Percentiles rank a stretch among this genome's conserved stretches.
These are phyloP conservation scores for Alternaria gaisen DNA, from an alignment of 2,329 filamentous ascomycete genomes.

Conservation along the genomic window DNA sequence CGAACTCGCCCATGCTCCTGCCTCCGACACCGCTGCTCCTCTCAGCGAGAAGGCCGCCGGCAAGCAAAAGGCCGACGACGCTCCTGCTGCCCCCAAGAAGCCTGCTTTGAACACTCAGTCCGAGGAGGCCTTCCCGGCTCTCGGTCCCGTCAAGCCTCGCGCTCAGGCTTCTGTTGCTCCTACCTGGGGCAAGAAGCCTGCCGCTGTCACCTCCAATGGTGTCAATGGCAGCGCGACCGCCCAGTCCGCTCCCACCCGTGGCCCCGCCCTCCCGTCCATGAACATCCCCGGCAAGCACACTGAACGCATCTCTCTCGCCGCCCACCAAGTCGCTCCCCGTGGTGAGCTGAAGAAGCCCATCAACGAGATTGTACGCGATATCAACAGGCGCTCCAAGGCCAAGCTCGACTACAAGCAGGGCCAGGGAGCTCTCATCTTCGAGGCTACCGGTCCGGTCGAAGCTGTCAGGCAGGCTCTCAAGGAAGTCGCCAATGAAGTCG, in stretches of 20 bases:
- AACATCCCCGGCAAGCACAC: conserved; percentile 83
- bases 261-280: conserved; percentile 66
- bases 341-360: conserved; percentile 84
- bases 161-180: conserved; percentile 69
- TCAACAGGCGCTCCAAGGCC: conserved; percentile 91
- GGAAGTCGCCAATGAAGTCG: conserved; percentile 87
- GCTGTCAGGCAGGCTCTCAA: conserved; percentile 87
- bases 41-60: conserved; percentile 71
- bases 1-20: conserved; percentile 66
- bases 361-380: conserved; percentile 84
- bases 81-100: conserved; percentile 46
- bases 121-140: conserved; percentile 91
- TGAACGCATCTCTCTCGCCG: conserved; percentile 77
- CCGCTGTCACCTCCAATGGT: conserved; percentile 56
- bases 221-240: conserved; percentile 62
- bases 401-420: conserved; percentile 79
- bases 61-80: conserved; percentile 70
- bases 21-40: conserved; percentile 51
- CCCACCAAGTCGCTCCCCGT: conserved; percentile 78
- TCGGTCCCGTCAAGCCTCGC: conserved; percentile 75
- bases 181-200: conserved; percentile 78
- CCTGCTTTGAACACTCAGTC: conserved; percentile 78
- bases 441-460: conserved; percentile 83
- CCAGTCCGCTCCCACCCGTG: conserved; percentile 46
- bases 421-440: conserved; percentile 80